A percentile compares a stretch with the other conserved stretches of the same genome.
Evolutionary conservation across 768 basidiomycete genomes (phyloP).

Genomic region (Suillus clintonianus): DNA sequence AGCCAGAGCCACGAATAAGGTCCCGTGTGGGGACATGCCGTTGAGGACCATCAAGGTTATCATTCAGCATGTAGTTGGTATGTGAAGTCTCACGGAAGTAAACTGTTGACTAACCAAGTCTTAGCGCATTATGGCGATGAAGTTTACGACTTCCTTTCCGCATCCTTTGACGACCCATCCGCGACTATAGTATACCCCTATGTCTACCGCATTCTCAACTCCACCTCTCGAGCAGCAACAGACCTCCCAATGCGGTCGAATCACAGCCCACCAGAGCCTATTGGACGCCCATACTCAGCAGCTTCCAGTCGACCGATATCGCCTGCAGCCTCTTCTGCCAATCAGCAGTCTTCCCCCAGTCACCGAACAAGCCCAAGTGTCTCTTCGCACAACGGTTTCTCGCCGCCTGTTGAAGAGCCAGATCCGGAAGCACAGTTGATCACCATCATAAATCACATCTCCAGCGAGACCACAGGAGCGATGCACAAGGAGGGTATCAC

Average conservation of each 20-base stretch:
- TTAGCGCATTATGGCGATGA: constrained; percentile 83
- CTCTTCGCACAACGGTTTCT: constrained; percentile 58
- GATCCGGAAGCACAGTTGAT: constrained; percentile 86
- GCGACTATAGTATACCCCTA: constrained; percentile 97
- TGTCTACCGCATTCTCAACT: constrained; percentile 88
- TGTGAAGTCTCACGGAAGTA: constrained; percentile 35
- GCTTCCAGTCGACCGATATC: constrained; percentile 72
- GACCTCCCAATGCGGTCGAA: constrained; percentile 25
- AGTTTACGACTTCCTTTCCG: constrained; percentile 87
- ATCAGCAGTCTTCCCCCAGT: constrained; percentile 57
- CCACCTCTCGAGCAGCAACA: constrained; percentile 48
- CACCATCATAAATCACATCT: constrained; percentile 83
- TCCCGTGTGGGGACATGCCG: constrained; percentile 98
- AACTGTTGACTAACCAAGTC: constrained; percentile 12
- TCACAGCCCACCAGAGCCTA: constrained; percentile 36
- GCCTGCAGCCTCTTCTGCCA: constrained; percentile 64
- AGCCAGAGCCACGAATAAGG: constrained; percentile 82
- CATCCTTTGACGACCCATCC: constrained; percentile 93
- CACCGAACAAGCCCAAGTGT: constrained; percentile 69
- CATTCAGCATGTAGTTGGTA: constrained; percentile 94
- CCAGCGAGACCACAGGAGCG: constrained; percentile 85
- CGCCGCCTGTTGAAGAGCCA: constrained; percentile 70
- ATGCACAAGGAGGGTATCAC: constrained; percentile 94
- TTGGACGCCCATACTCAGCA: constrained; percentile 53
- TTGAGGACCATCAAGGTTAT: constrained; percentile 97